These are phyloP conservation scores for Coniferiporia weirii DNA, from an alignment of 1,284 basidiomycete genomes.

Conservation along the genomic window DNA sequence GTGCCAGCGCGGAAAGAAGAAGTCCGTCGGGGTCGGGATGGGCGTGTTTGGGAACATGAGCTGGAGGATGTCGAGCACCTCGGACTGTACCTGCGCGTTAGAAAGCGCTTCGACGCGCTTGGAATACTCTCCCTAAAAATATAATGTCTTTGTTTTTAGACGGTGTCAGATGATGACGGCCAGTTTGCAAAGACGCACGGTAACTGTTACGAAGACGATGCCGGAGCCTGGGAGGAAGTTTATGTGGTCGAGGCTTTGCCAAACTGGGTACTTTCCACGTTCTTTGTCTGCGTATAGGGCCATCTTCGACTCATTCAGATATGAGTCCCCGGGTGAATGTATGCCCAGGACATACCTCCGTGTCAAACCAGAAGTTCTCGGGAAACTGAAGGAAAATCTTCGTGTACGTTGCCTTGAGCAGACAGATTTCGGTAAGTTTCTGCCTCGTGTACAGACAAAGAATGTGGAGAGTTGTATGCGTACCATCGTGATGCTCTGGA, in stretches of 20 bases:
- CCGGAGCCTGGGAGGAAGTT: conserved; percentile 57
- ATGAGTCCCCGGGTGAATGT: background rate
- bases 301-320: conserved; percentile 35
- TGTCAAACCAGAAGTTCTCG: conserved; percentile 64
- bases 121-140: conserved; percentile 48
- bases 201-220: conserved; percentile 61
- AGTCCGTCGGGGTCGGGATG: conserved; percentile 49
- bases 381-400: conserved; percentile 69
- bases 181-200: conserved; percentile 33
- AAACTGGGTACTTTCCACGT: conserved; percentile 62
- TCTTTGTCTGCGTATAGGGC: conserved; percentile 58
- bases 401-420: conserved; percentile 49
- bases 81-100: conserved; percentile 41
- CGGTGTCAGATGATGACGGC: background rate
- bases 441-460: too few relatives aligned
- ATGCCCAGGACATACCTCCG: conserved; percentile 38
- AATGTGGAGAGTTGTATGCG: too few relatives aligned
- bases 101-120: conserved; percentile 51
- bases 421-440: background rate
- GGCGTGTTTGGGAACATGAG: conserved; percentile 51
- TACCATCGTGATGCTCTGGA: conserved; percentile 49
- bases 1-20: conserved; percentile 55
- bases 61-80: conserved; percentile 50
- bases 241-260: conserved; percentile 62
- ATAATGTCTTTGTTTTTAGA: background rate